These are phyloP conservation scores for Curvularia lunata DNA, from an alignment of 2,329 filamentous ascomycete species.

Conservation along the genomic window DNA sequence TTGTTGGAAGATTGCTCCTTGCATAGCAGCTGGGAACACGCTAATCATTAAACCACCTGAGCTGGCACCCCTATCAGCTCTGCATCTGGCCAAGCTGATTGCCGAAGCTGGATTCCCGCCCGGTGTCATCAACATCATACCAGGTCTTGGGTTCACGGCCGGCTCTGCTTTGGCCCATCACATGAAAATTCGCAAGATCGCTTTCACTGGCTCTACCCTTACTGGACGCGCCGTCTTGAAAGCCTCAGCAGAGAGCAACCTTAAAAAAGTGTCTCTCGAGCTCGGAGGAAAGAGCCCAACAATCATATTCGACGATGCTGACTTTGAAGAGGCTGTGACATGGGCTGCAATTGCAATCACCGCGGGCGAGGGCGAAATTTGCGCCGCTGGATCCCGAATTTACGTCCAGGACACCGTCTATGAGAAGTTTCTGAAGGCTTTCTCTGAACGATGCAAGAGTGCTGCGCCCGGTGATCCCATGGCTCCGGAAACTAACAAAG, in stretches of 20 bases:
- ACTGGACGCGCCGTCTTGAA: slow-evolving; percentile 51
- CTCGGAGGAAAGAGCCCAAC: slow-evolving; percentile 56
- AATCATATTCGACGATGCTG: slow-evolving; percentile 57
- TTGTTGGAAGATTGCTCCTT: not conserved
- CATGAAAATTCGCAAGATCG: slow-evolving; percentile 52
- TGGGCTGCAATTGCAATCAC: not conserved
- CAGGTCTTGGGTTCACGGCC: not conserved
- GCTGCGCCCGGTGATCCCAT: not conserved
- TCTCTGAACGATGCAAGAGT: not conserved
- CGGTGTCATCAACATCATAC: not conserved
- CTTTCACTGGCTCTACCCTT: slow-evolving; percentile 50
- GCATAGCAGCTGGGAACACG: not conserved
- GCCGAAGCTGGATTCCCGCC: not conserved
- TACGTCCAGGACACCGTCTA: not conserved
- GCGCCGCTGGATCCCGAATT: not conserved
- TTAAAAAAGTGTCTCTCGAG: slow-evolving; percentile 55
- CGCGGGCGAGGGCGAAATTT: not conserved
- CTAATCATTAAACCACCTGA: not conserved
- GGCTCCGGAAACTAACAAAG: not conserved
- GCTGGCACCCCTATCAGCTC: not conserved
- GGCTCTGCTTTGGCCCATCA: not conserved
- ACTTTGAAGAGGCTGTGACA: slow-evolving; percentile 39
- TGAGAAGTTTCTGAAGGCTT: not conserved
- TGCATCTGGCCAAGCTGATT: not conserved
- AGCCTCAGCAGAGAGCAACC: slow-evolving; percentile 46